Evolutionary conservation across 305 asterid genomes (phyloP).

Genomic region (Fraxinus xanthoxyloides): DNA sequence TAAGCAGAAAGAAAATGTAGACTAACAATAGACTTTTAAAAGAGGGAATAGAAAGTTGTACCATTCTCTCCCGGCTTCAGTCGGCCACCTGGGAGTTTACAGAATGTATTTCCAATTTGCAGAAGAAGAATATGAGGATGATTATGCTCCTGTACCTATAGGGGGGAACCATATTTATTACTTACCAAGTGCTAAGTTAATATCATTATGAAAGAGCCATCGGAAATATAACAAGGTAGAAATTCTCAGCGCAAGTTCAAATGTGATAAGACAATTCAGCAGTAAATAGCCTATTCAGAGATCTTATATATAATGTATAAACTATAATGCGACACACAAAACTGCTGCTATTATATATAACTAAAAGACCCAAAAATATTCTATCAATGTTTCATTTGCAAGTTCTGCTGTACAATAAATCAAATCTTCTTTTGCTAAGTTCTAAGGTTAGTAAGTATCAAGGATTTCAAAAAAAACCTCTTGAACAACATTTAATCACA

Average conservation of each 20-base stretch:
- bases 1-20: background rate
- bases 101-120: slow-evolving; percentile 96
- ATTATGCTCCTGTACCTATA: slow-evolving; percentile 95
- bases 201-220: background rate
- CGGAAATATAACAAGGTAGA: background rate
- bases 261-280: background rate
- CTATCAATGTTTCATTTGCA: background rate
- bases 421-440: background rate
- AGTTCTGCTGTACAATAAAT: background rate
- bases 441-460: background rate
- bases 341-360: background rate
- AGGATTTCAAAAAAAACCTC: background rate
- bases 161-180: slow-evolving; percentile 5
- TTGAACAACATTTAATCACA: background rate
- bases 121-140: slow-evolving; percentile 95
- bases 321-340: background rate
- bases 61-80: slow-evolving; percentile 99
- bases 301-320: background rate
- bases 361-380: background rate
- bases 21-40: background rate
- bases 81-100: slow-evolving; percentile 99
- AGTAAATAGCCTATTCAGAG: background rate
- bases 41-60: slow-evolving; percentile 21
- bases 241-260: background rate
- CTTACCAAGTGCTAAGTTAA: background rate